Base-by-base conservation (phyloP, 1,139 yeast species). In the Hansenula anomala region DNA sequence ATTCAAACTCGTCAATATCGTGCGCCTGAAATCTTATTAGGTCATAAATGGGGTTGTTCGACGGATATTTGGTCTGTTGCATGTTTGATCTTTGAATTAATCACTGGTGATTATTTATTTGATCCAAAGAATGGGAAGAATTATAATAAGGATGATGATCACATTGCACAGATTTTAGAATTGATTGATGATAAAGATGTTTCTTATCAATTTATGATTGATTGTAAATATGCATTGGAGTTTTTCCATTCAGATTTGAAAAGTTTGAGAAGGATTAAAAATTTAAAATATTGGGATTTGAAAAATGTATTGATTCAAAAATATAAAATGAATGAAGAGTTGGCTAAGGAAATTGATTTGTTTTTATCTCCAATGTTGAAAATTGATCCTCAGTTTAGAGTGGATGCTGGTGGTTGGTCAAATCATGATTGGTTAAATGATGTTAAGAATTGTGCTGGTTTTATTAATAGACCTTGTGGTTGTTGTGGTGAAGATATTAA, bases 1-100 rank as follows among this genome's bases (percentile, higher is more conserved):
- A 85, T 87, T 47, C 95, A 87, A 61, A 87, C 96, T 1, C 68
- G 96, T 34, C 95, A 87, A 58, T 87, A 87, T 59, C 66, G 96
- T 28, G 73, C 94, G 1, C 95, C 95, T 0, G 96, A 87, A 58
- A 40, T 85, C 29, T 61, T 78, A 20, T 61, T 80, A 36, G 85
- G 89, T 34, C 71, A 78, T 15, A 58, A 69, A 16, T 87, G 95
- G 95, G 95, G 96, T 12, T 84, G 89, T 32, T 76, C 85, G 36
- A 78, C 89, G 1, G 96, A 87, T 58, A 67, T 84, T 34, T 87
- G 96, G 96, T 80, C 90, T 28, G 66, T 80, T 57, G 95, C 90
- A 0, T 87, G 96, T 63, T 69, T 88, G 52, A 66, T 82, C 2
- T 87, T 87, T 58, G 96, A 87, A 61, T 68, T 87, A 30, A 63